Conservation (phyloP, 371 early-diverging fungal genomes). For the Mucor velutinosus region DNA sequence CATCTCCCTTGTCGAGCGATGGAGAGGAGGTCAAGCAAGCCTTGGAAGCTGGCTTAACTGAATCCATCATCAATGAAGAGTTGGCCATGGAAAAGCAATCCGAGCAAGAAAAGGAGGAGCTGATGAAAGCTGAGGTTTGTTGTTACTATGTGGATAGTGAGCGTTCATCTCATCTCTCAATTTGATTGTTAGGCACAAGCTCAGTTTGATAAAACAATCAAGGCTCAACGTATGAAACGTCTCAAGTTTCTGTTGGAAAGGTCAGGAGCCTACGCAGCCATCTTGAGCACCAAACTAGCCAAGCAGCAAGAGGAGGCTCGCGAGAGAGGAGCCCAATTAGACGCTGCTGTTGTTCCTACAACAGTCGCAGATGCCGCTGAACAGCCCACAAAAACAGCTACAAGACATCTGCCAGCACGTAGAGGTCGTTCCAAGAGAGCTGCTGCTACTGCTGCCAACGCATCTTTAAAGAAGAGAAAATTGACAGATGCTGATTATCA, state of each 20-base stretch:
- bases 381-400: background rate
- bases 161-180: background rate
- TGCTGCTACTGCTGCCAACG: background rate
- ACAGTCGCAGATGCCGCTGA: background rate
- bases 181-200: slow-evolving; percentile 48
- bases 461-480: slow-evolving; percentile 20
- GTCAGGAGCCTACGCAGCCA: slow-evolving; percentile 82
- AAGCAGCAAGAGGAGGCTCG: slow-evolving; percentile 74
- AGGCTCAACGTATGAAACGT: slow-evolving; percentile 74
- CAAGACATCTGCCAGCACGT: background rate
- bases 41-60: slow-evolving; percentile 25
- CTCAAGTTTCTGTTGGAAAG: slow-evolving; percentile 81
- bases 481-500: slow-evolving; percentile 52
- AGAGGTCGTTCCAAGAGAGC: background rate
- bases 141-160: background rate
- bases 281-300: slow-evolving; percentile 77
- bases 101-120: slow-evolving; percentile 47
- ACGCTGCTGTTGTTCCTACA: slow-evolving; percentile 20
- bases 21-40: slow-evolving; percentile 25
- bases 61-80: slow-evolving; percentile 56
- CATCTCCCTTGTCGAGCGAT: slow-evolving; percentile 24
- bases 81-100: slow-evolving; percentile 45
- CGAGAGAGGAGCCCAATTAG: slow-evolving; percentile 49
- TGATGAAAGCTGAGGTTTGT: slow-evolving; percentile 51
- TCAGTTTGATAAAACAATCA: slow-evolving; percentile 60